A percentile compares a stretch with the other conserved stretches of the same genome.
Conservation (phyloP, 257 asterid genomes). For the Thymus mandschuricus region DNA sequence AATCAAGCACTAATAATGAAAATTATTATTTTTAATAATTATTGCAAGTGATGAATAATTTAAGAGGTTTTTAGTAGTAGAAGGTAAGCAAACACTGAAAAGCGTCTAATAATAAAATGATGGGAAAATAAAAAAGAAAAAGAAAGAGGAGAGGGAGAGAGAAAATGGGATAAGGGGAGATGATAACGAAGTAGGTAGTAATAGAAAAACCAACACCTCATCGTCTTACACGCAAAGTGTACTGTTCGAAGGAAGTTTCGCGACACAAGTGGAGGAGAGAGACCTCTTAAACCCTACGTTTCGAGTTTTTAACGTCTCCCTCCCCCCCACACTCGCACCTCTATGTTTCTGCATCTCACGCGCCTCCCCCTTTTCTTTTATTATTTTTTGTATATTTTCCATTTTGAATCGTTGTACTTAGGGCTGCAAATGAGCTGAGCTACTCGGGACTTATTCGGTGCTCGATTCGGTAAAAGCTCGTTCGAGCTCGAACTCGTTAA, state of each 20-base stretch:
- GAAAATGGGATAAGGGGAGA: constrained; percentile 19
- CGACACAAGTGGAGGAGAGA: constrained; percentile 9
- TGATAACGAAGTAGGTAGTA: background rate
- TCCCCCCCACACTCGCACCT: background rate
- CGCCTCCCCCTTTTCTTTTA: background rate
- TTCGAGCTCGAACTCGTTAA: too few relatives aligned
- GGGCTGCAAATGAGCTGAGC: too few relatives aligned
- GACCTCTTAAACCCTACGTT: constrained; percentile 28
- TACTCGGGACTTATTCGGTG: too few relatives aligned
- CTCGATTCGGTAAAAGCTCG: too few relatives aligned
- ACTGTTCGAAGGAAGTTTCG: constrained; percentile 27
- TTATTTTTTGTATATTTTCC: background rate
- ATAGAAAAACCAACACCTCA: constrained; percentile 1
- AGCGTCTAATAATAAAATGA: constrained; percentile 16
- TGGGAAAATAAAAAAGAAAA: background rate
- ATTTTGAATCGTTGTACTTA: too few relatives aligned
- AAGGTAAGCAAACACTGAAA: constrained; percentile 41
- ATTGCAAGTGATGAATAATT: background rate
- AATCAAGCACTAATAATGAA: too few relatives aligned
- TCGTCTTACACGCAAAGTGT: constrained; percentile 26
- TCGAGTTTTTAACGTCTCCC: background rate
- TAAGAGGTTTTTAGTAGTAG: constrained; percentile 35
- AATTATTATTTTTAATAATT: too few relatives aligned
- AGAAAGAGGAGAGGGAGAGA: background rate
- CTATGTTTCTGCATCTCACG: constrained; percentile 4